phyloP scores from a whole-genome alignment of 495 filamentous ascomycete species.

The Neurospora sp. region DNA sequence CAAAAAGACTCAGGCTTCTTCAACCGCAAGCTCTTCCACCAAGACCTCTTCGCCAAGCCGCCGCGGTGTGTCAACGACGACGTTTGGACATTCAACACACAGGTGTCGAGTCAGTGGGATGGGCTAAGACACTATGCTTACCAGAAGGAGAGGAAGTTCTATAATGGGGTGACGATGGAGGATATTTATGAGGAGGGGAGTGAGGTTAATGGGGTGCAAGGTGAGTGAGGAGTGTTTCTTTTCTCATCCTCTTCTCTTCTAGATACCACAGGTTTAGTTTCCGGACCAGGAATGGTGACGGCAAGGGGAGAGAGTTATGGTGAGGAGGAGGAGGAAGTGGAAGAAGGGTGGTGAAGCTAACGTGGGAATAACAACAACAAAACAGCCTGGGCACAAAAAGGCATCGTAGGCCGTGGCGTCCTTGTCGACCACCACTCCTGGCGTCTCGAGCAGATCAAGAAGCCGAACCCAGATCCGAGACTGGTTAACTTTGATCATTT shows the following conservation, averaged over 20 bases:
- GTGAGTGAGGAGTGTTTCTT: conserved; percentile 21
- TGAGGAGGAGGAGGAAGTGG: conserved; percentile 10
- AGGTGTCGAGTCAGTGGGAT: conserved; percentile 38
- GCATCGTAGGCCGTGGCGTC: conserved; percentile 49
- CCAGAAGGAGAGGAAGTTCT: conserved; percentile 45
- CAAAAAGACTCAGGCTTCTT: conserved; percentile 30
- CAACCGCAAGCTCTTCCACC: conserved; percentile 28
- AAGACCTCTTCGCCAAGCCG: conserved; percentile 27
- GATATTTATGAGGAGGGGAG: conserved; percentile 39
- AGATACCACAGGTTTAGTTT: not conserved
- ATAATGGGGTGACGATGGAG: conserved; percentile 48
- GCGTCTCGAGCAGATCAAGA: conserved; percentile 19
- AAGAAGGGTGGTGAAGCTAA: conserved; percentile 14
- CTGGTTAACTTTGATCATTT: conserved; percentile 30
- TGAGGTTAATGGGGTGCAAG: conserved; percentile 40
- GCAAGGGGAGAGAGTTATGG: not conserved
- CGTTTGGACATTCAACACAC: conserved; percentile 51
- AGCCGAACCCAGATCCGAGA: not conserved
- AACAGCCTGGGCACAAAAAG: conserved; percentile 34
- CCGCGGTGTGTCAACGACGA: conserved; percentile 46
- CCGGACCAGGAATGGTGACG: not conserved
- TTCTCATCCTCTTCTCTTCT: not conserved
- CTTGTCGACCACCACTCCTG: conserved; percentile 50
- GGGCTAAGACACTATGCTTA: conserved; percentile 40
- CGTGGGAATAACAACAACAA: conserved; percentile 4